These are phyloP conservation scores for Trichoderma asperellum DNA, from an alignment of 2,329 filamentous ascomycete species.

Conservation along the genomic window DNA sequence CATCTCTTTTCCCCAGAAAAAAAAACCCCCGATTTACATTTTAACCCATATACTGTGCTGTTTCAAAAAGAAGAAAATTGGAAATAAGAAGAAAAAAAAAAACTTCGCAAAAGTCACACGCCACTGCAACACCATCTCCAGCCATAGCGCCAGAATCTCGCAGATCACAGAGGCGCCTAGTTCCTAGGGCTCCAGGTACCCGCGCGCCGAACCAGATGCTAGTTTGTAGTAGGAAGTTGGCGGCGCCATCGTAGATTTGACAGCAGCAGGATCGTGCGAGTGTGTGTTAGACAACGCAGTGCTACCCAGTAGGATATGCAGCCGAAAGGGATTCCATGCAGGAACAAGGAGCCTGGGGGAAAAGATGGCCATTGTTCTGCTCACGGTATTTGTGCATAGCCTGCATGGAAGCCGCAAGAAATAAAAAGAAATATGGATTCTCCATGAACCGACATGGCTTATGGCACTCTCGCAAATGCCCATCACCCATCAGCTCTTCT, in stretches of 20 bases:
- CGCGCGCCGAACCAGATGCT: neutral
- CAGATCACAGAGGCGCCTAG: neutral
- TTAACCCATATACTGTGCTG: neutral
- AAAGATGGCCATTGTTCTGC: neutral
- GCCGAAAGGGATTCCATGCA: neutral
- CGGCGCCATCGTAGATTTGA: neutral
- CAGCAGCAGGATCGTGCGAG: neutral
- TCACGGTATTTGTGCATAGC: too few species aligned
- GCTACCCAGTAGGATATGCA: neutral
- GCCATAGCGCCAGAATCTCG: neutral
- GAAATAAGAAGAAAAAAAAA: neutral
- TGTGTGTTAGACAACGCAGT: neutral
- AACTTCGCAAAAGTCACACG: neutral
- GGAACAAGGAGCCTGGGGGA: neutral
- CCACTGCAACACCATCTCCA: constrained; percentile 11
- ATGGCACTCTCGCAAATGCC: neutral
- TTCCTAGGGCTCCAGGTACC: neutral
- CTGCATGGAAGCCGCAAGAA: too few species aligned
- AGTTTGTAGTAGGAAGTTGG: neutral
- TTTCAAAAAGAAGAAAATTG: too few species aligned
- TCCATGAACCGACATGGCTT: neutral
- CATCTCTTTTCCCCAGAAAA: neutral
- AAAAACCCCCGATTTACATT: neutral
- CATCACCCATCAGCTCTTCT: neutral
- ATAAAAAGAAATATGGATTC: neutral